phyloP scores from a whole-genome alignment of 2,329 filamentous ascomycete genomes.

The Microthyrium microscopicum region DNA sequence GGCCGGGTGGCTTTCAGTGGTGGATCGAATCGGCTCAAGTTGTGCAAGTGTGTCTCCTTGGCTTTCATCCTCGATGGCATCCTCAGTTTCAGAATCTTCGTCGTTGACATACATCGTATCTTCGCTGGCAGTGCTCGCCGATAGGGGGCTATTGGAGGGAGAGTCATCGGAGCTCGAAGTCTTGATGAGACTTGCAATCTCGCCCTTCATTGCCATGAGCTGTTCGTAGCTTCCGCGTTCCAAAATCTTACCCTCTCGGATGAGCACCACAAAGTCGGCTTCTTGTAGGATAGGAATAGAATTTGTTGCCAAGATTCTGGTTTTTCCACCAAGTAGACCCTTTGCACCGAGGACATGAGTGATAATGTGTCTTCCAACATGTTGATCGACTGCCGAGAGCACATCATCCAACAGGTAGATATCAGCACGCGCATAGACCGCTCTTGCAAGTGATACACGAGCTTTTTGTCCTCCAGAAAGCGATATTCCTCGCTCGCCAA shows the following conservation, averaged over 20 bases:
- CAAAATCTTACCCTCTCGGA: slow-evolving; percentile 66
- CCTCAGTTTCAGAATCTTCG: slow-evolving; percentile 29
- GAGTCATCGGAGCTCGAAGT: slow-evolving; percentile 44
- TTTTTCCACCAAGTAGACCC: slow-evolving; percentile 71
- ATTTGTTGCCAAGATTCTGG: slow-evolving; percentile 85
- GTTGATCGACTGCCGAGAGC: slow-evolving; percentile 92
- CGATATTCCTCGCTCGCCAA: slow-evolving; percentile 92
- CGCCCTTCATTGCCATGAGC: slow-evolving; percentile 83
- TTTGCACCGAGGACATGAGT: slow-evolving; percentile 79
- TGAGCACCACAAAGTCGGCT: slow-evolving; percentile 72
- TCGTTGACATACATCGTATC: slow-evolving; percentile 33
- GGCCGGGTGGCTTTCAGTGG: slow-evolving; percentile 32
- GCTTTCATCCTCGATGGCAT: slow-evolving; percentile 35
- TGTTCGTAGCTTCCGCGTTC: slow-evolving; percentile 86
- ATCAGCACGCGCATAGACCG: slow-evolving; percentile 93
- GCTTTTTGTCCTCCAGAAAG: slow-evolving; percentile 93
- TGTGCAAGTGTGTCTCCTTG: slow-evolving; percentile 58
- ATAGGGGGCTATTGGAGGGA: slow-evolving; percentile 11
- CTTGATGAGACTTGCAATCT: slow-evolving; percentile 70
- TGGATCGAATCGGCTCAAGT: slow-evolving; percentile 51
- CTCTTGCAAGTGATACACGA: slow-evolving; percentile 75
- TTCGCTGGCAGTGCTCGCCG: slow-evolving; percentile 14
- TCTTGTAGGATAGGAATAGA: slow-evolving; percentile 81
- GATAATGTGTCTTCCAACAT: slow-evolving; percentile 88
- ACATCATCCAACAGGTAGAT: slow-evolving; percentile 90